phyloP scores from a whole-genome alignment of 2,329 filamentous ascomycete species.

The Fusarium staphyleae region DNA sequence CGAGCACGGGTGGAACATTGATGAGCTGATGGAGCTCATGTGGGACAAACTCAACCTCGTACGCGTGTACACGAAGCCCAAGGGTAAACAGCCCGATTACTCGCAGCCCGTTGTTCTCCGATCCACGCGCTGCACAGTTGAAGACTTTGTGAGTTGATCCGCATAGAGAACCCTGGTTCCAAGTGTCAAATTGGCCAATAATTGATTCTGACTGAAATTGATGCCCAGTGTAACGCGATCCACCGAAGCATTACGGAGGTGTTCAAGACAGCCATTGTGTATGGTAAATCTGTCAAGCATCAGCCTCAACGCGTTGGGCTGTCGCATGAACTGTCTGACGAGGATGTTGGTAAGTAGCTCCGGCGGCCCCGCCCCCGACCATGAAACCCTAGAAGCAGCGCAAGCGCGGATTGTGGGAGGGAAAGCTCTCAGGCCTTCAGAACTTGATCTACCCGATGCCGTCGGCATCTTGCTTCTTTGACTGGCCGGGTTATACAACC shows the following conservation, averaged over 20 bases:
- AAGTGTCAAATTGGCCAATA: conserved; percentile 15
- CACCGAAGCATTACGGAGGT: conserved; percentile 95
- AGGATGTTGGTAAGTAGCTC: conserved; percentile 84
- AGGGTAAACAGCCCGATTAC: conserved; percentile 94
- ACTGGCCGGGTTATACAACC: conserved; percentile 18
- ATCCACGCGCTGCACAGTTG: conserved; percentile 82
- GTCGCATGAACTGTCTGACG: conserved; percentile 88
- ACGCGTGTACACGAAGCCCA: conserved; percentile 97
- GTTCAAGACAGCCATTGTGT: conserved; percentile 95
- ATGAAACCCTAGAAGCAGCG: conserved; percentile 18
- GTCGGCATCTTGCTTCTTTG: conserved; percentile 34
- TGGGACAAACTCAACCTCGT: conserved; percentile 95
- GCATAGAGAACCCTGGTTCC: conserved; percentile 12
- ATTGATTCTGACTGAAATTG: conserved; percentile 49
- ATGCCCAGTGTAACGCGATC: conserved; percentile 86
- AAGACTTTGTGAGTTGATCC: conserved; percentile 84
- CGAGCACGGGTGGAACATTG: conserved; percentile 97
- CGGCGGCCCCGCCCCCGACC: conserved; percentile 12
- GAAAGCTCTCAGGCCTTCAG: conserved; percentile 19
- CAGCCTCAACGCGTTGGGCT: conserved; percentile 96
- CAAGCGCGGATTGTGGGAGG: conserved; percentile 14
- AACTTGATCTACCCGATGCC: conserved; percentile 33
- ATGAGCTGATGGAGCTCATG: conserved; percentile 97
- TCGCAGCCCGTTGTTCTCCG: conserved; percentile 87
- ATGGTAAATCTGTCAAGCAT: conserved; percentile 98